Conservation (phyloP, 352 stramenopile genomes). For the Phytopythium montanum region DNA sequence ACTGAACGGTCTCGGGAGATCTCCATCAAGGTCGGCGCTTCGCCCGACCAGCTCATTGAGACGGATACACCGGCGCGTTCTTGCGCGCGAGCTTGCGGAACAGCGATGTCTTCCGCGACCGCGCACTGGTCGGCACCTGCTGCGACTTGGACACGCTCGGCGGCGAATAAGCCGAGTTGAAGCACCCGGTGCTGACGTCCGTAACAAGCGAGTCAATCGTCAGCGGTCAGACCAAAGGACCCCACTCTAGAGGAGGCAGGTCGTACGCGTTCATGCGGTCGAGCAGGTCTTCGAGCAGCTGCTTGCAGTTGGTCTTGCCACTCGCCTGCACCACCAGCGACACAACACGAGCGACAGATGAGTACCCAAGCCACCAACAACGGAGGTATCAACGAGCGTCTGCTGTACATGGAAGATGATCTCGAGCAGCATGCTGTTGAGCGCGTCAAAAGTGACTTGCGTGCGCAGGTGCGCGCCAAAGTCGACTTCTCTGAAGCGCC, state of each 20-base stretch:
- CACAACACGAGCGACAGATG: conserved; percentile 2
- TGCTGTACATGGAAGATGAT: conserved; percentile 35
- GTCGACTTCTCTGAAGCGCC: conserved; percentile 30
- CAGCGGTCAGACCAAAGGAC: not conserved
- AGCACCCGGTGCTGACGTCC: conserved; percentile 37
- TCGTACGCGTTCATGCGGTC: conserved; percentile 40
- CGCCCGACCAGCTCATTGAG: conserved; percentile 15
- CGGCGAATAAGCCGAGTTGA: conserved; percentile 41
- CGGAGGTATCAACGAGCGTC: not conserved
- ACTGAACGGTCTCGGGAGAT: not conserved
- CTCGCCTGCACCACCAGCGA: conserved; percentile 21
- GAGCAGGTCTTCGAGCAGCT: conserved; percentile 38
- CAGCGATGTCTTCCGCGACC: conserved; percentile 21
- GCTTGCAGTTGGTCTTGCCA: conserved; percentile 22
- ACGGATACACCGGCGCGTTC: conserved; percentile 42
- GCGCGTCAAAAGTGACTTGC: conserved; percentile 58
- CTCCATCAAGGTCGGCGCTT: not conserved
- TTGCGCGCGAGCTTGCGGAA: conserved; percentile 28
- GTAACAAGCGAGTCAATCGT: not conserved
- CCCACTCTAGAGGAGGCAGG: not conserved
- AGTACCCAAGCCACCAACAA: not conserved
- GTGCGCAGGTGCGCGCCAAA: conserved; percentile 41
- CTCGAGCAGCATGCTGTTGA: conserved; percentile 46
- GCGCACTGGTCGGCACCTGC: conserved; percentile 12
- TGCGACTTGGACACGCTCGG: conserved; percentile 39